A percentile compares a stretch with the other conserved stretches of the same genome.
Evolutionary conservation across 352 stramenopile genomes (phyloP).

Genomic region (Discostella stelligera): DNA sequence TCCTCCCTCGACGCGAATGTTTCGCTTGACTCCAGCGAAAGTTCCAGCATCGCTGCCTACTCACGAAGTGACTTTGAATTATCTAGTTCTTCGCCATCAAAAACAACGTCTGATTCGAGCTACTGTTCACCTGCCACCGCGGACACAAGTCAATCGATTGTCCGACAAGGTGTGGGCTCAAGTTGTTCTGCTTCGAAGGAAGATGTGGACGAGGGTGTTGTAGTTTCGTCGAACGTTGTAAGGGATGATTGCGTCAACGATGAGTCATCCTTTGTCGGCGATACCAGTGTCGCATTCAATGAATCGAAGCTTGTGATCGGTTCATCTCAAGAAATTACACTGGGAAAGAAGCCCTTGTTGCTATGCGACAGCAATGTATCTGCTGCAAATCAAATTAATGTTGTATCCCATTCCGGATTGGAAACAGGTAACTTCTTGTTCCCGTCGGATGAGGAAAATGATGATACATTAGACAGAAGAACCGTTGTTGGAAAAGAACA

Average conservation of each 20-base stretch:
- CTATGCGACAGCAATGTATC: neutral
- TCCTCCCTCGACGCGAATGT: constrained; percentile 19
- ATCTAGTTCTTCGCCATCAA: constrained; percentile 5
- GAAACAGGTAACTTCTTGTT: constrained; percentile 5
- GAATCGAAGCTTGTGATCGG: neutral
- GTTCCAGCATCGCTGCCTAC: constrained; percentile 21
- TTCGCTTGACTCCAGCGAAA: constrained; percentile 14
- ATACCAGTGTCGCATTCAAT: neutral
- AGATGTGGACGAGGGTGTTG: neutral
- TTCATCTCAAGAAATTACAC: neutral
- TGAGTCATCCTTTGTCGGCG: neutral
- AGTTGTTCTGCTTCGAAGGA: neutral
- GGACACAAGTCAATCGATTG: neutral
- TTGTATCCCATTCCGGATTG: neutral
- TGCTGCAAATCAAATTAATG: neutral
- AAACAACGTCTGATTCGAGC: neutral
- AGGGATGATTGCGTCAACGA: neutral
- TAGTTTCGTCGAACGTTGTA: neutral
- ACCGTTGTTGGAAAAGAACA: neutral
- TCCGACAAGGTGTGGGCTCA: too few relatives aligned
- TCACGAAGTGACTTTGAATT: constrained; percentile 36
- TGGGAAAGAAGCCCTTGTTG: neutral
- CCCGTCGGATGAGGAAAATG: neutral
- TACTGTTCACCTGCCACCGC: neutral
- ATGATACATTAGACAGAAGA: neutral